These are phyloP conservation scores for Podila minutissima DNA, from an alignment of 192 early-diverging fungal species.

Conservation along the genomic window DNA sequence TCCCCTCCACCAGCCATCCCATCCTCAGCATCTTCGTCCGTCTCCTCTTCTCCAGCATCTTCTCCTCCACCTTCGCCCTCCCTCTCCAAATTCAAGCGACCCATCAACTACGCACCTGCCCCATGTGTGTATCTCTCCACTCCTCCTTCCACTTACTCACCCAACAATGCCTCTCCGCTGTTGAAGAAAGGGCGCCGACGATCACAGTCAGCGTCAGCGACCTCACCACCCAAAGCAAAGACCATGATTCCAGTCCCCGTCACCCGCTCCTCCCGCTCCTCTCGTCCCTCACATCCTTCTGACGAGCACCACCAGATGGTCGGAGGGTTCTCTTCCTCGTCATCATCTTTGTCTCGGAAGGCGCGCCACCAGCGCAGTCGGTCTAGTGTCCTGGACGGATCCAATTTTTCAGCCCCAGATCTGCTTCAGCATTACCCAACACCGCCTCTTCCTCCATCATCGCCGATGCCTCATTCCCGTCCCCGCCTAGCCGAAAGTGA, in stretches of 20 bases:
- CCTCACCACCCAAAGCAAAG: neutral
- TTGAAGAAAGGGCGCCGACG: neutral
- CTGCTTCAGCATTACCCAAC: neutral
- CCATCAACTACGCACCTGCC: neutral
- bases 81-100: neutral
- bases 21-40: constrained; percentile 6
- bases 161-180: neutral
- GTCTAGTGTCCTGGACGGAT: neutral
- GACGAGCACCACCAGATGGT: too few relatives aligned
- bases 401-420: neutral
- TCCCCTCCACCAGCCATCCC: constrained; percentile 43
- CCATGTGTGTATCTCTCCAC: constrained; percentile 5
- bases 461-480: neutral
- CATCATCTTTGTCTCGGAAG: too few relatives aligned
- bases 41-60: neutral
- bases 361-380: neutral
- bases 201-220: neutral
- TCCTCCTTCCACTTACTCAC: neutral
- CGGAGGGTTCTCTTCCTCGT: too few relatives aligned
- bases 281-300: too few relatives aligned
- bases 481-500: neutral
- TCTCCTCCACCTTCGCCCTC: neutral
- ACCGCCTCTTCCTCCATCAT: neutral
- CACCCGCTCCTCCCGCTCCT: neutral
- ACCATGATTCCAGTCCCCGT: neutral